phyloP scores from a whole-genome alignment of 1,284 basidiomycete species.

The Heliocybe sulcata region DNA sequence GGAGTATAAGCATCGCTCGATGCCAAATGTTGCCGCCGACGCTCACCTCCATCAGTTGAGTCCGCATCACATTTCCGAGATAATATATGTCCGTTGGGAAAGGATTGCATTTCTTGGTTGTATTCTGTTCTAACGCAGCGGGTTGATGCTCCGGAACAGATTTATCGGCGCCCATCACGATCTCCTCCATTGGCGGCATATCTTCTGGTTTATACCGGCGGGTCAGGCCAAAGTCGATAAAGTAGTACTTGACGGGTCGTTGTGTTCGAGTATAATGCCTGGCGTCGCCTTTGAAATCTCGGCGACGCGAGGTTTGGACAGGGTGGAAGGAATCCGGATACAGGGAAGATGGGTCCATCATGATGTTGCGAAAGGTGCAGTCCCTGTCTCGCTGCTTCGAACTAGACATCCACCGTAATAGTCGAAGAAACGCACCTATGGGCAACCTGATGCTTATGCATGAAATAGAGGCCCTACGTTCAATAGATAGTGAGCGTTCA shows the following conservation, averaged over 20 bases:
- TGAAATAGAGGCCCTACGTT: constrained; percentile 15
- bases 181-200: not conserved
- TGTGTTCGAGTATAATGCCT: constrained; percentile 2
- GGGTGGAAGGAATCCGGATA: constrained; percentile 12
- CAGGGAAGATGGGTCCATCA: constrained; percentile 10
- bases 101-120: not conserved
- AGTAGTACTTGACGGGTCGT: constrained; percentile 1
- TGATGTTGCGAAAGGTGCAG: constrained; percentile 10
- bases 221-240: constrained; percentile 3
- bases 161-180: not conserved
- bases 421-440: constrained; percentile 12
- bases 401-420: not conserved
- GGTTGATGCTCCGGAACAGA: not conserved
- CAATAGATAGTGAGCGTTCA: not conserved
- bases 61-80: constrained; percentile 2
- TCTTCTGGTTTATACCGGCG: not conserved
- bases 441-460: constrained; percentile 17
- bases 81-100: constrained; percentile 4
- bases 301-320: constrained; percentile 3
- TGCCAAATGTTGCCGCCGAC: not conserved
- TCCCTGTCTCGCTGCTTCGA: constrained; percentile 6
- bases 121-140: not conserved
- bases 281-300: not conserved
- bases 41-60: not conserved
- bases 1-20: not conserved